Evolutionary conservation across 2,329 filamentous ascomycete genomes (phyloP).

Genomic region (Aspergillus phoenicis): DNA sequence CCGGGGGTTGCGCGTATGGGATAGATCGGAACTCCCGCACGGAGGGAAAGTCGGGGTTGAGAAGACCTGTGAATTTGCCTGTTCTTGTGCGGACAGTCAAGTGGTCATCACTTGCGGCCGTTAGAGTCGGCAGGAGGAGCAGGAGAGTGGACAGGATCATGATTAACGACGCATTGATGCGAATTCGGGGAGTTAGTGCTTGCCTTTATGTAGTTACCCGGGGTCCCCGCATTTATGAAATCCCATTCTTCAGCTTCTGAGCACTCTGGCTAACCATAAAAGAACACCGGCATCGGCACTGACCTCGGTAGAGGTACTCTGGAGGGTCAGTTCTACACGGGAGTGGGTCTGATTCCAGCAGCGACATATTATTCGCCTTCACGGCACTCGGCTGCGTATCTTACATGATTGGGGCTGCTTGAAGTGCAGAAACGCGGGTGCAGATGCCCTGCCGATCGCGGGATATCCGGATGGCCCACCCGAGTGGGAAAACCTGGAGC

Average conservation of each 20-base stretch:
- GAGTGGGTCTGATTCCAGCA: neutral
- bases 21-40: conserved; percentile 5
- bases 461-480: neutral
- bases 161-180: neutral
- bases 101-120: neutral
- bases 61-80: neutral
- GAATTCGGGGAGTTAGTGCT: too few relatives aligned
- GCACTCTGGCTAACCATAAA: neutral
- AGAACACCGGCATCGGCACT: neutral
- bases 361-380: too few relatives aligned
- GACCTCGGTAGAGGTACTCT: neutral
- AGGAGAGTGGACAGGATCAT: neutral
- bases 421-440: neutral
- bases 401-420: neutral
- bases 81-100: neutral
- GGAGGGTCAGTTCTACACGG: neutral
- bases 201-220: neutral
- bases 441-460: neutral
- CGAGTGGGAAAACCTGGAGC: neutral
- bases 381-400: too few relatives aligned
- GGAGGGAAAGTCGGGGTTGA: neutral
- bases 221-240: neutral
- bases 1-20: neutral
- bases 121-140: neutral
- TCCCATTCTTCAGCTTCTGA: neutral